Conservation (phyloP, 176 grass and related monocot genomes). For the Saccharum spontaneum region DNA sequence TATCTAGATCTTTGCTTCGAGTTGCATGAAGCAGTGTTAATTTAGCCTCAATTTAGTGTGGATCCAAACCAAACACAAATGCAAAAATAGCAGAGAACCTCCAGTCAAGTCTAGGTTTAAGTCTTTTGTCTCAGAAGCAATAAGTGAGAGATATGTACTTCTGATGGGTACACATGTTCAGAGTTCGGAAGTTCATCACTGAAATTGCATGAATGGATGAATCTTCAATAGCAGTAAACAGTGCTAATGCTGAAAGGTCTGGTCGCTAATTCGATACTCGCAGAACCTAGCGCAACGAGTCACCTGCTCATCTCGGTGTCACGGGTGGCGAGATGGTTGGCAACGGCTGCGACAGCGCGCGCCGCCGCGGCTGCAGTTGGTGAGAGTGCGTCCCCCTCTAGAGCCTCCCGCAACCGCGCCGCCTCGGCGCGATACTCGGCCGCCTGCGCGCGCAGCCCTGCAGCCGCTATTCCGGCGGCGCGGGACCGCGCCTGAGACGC, state of each 20-base stretch:
- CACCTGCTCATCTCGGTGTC: constrained; percentile 98
- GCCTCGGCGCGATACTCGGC: constrained; percentile 73
- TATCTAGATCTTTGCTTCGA: neutral
- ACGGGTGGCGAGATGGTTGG: constrained; percentile 78
- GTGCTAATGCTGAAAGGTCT: no score
- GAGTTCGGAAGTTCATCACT: neutral
- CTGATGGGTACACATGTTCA: neutral
- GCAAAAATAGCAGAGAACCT: neutral
- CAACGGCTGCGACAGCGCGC: constrained; percentile 66
- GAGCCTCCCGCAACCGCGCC: constrained; percentile 71
- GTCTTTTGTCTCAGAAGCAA: neutral
- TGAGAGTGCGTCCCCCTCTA: constrained; percentile 66
- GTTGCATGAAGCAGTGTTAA: neutral
- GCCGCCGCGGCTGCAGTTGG: constrained; percentile 53
- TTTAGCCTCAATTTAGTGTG: neutral
- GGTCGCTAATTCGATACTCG: neutral
- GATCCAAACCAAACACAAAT: neutral
- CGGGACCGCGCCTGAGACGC: constrained; percentile 71
- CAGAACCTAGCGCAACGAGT: constrained; percentile 18
- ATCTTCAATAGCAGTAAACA: neutral
- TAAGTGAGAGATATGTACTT: neutral
- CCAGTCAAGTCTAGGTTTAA: neutral
- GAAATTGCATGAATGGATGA: neutral
- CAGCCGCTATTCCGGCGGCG: constrained; percentile 58
- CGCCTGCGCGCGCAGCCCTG: constrained; percentile 71